Evolutionary conservation across 345 rosid genomes (phyloP).

Genomic region (Cardiospermum halicacabum): DNA sequence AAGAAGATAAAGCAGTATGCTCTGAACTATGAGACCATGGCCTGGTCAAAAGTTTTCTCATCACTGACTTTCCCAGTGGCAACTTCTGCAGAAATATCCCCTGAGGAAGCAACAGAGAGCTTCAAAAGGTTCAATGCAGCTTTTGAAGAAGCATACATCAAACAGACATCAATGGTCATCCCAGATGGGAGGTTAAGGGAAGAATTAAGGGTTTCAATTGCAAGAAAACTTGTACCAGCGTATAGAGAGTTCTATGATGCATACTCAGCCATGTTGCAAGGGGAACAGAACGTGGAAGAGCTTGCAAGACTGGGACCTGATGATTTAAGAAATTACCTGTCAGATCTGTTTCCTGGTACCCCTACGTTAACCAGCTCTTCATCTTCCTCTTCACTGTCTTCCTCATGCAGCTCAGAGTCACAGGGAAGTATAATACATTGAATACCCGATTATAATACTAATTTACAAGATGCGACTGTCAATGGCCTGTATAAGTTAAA

Average conservation of each 20-base stretch:
- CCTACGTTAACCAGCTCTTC: constrained; percentile 26
- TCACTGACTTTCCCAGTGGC: constrained; percentile 53
- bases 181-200: constrained; percentile 58
- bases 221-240: constrained; percentile 47
- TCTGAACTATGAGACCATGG: constrained; percentile 52
- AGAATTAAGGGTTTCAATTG: constrained; percentile 56
- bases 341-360: constrained; percentile 64
- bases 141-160: constrained; percentile 68
- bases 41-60: constrained; percentile 60
- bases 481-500: not conserved
- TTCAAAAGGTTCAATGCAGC: constrained; percentile 57
- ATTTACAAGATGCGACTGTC: constrained; percentile 8
- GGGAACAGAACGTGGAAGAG: constrained; percentile 34
- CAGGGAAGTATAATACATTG: constrained; percentile 29
- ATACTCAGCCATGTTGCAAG: constrained; percentile 23
- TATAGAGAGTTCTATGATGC: constrained; percentile 54
- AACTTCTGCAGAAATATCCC: constrained; percentile 25
- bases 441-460: not conserved
- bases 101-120: constrained; percentile 37
- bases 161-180: constrained; percentile 54
- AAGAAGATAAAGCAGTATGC: constrained; percentile 53
- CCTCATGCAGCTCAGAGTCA: constrained; percentile 28
- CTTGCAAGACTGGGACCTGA: constrained; percentile 48
- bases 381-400: constrained; percentile 17
- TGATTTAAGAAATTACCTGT: constrained; percentile 60